Evolutionary conservation across 495 filamentous ascomycete species (phyloP), one percentile per base, ranked within the genome.

Genomic region (Schizothecium vesticola): DNA sequence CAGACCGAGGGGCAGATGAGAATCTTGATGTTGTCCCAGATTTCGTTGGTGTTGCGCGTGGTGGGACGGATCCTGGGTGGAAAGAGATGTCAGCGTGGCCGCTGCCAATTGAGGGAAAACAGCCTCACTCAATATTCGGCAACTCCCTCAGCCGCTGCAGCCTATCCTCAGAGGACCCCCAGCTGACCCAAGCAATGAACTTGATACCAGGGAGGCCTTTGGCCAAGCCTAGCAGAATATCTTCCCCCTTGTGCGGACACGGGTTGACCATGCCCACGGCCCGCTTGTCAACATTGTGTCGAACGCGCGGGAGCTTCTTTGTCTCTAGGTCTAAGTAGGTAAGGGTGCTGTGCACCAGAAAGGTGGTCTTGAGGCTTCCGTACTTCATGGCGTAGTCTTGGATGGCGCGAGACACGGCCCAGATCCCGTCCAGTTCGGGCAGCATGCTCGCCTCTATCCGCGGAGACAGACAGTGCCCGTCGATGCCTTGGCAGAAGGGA

Each of bases 191-290:
- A 22, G 70, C 67, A 51, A 77, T 71, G 61, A 77, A 77, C 60
- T 75, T 72, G 62, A 75, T 60, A 23, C 76, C 26, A 2, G 75
- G 75, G 5, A 76, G 67, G 26, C 63, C 63, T 29, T 66, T 59
- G 60, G 75, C 75, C 7, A 77, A 68, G 1, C 26, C 74, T 24
- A 77, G 24, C 9, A 77, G 51, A 25, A 77, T 77, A 5, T 58
- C 12, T 5, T 75, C 67, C 0, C 75, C 75, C 57, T 77, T 77
- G 68, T 71, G 69, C 9, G 75, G 75, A 61, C 74, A 76, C 2
- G 75, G 75, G 57, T 77, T 77, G 61, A 77, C 66, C 74, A 77
- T 75, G 65, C 75, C 75, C 13, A 77, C 69, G 28, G 74, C 75
- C 6, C 65, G 56, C 56, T 73, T 75, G 69, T 76, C 68, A 8